Evolutionary conservation across 2,329 filamentous ascomycete genomes (phyloP), one percentile per base, ranked within the genome.

Genomic region (Microsporum canis): DNA sequence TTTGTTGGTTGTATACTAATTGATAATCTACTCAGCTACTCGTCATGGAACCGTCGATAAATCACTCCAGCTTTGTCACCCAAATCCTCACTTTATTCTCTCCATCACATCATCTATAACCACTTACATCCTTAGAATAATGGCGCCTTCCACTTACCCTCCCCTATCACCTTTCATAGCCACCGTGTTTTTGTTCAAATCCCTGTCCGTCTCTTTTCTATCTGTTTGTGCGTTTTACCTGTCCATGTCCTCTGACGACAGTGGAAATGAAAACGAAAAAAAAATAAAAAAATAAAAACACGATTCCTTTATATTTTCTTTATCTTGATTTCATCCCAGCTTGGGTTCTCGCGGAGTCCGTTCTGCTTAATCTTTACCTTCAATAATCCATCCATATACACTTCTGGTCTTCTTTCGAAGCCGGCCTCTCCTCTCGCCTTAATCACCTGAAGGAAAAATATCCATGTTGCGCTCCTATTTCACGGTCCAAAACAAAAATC

Each of bases 21-120:
- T 2, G 29, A 33, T 7, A 5, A 8, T 47, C 10, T 29, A 10
- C 31, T n/a, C 14, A 53, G 49, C 49, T 53, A 53, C 29, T 53
- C 49, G 4, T 33, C 49, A 31, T 53, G 49, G 49, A 53, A 53
- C 49, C 49, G 49, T n/a, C 49, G 49, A 53, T 53, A 53, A 29
- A 53, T 47, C 10, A 47, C 8, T 41, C 12, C 14, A 12, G 12
- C 12, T n/a, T 53, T 43, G 39, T 43, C 14, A 43, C 31, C 14
- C 27, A 53, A 12, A 7, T 34, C 49, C 2, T 6, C 10, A 31
- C 33, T 5, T n/a, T 8, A 8, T 29, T 34, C 49, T 12, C 3
- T 23, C 29, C 23, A 31, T 27, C 5, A 29, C 2, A 12, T n/a
- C 8, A 53, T 33, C 14, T n/a, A 7, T 34, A 34, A 33, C 49